Evolutionary conservation across 1,139 yeast species (phyloP), one percentile per base, ranked within the genome.

Genomic region (Tardiomyces digboiensis): DNA sequence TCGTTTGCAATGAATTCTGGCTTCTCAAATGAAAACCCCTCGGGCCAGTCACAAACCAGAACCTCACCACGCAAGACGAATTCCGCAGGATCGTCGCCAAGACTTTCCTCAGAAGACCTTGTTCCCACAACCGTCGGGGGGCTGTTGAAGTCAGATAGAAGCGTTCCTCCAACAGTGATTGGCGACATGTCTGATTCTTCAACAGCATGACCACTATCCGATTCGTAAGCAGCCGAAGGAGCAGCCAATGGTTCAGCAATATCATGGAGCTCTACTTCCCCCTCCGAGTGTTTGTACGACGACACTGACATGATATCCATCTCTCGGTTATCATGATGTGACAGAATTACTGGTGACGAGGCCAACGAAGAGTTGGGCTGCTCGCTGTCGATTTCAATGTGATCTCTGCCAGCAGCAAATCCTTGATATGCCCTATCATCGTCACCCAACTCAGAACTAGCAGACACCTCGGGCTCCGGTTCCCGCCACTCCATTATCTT

Each of bases 41-140:
- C 60, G 29, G 70, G 67, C 94, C 95, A 87, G 53, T 85, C 85
- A 58, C 94, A 80, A 7, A 86, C 74, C 39, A 41, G 18, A 19
- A 46, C 40, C 39, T 26, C 33, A 16, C 33, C 33, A 5, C 33
- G 5, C 33, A 26, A 13, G 33, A 26, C 14, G 8, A 26, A 16
- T 16, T 26, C 16, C 33, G 33, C 16, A n/a, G 33, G 33, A 8
- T 16, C 16, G 5, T 26, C 33, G 8, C 14, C 33, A 8, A 26
- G 8, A 8, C 33, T 26, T 3, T n/a, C 12, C 33, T n/a, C 12
- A 16, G 12, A n/a, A 5, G 33, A 26, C 8, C 5, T 5, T n/a
- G 16, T 8, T 5, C 14, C 33, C 5, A n/a, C 33, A 8, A 5
- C 33, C 33, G 33, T 16, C 10, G 33, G 33, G 3, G 33, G 33